phyloP scores from a whole-genome alignment of 139 green algal genomes.

The Chlorella sorokiniana region DNA sequence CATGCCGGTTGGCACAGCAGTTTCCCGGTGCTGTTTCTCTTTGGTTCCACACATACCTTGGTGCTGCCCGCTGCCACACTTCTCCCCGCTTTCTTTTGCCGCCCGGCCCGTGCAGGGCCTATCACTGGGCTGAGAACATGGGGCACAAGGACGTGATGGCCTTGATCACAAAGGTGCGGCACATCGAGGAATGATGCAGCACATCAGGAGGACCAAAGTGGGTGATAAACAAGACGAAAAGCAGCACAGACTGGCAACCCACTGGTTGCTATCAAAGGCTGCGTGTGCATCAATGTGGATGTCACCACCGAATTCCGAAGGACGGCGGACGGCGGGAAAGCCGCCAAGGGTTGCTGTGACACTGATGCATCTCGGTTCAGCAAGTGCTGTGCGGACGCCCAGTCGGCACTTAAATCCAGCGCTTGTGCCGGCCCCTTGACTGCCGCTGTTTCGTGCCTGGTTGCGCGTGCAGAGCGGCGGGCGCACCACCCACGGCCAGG shows the following conservation, averaged over 20 bases:
- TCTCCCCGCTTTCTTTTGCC: neutral
- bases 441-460: neutral
- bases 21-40: too few species aligned
- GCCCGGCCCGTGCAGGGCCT: constrained; percentile 48
- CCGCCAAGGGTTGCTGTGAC: too few species aligned
- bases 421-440: neutral
- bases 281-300: too few species aligned
- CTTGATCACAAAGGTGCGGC: constrained; percentile 84
- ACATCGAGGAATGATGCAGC: too few species aligned
- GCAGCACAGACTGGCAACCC: too few species aligned
- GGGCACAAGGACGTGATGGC: constrained; percentile 72
- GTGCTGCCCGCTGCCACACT: neutral
- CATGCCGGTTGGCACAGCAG: too few species aligned
- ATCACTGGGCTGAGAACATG: constrained; percentile 87
- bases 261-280: too few species aligned
- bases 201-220: neutral
- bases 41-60: neutral
- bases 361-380: too few species aligned
- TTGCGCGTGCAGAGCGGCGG: constrained; percentile 80
- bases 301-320: too few species aligned
- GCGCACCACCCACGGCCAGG: constrained; percentile 69
- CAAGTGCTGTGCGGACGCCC: too few species aligned
- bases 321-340: too few species aligned
- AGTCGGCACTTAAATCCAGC: neutral
- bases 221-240: too few species aligned